Conservation (phyloP, 768 basidiomycete species). For the Hericium alpestre region DNA sequence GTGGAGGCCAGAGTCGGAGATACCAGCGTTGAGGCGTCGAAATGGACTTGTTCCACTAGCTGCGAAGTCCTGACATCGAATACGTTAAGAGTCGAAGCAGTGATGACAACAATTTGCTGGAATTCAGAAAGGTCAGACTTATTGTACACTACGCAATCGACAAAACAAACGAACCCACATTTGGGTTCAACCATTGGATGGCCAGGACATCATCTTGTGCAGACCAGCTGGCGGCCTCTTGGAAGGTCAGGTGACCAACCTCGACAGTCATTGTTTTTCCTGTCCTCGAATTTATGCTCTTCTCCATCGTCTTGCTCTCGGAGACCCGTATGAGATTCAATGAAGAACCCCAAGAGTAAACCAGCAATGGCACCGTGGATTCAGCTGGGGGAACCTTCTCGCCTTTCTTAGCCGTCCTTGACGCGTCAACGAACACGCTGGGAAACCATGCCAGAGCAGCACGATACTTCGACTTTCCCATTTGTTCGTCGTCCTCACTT, state of each 20-base stretch:
- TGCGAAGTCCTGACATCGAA: conserved; percentile 51
- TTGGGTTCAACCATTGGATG: conserved; percentile 79
- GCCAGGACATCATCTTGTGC: conserved; percentile 56
- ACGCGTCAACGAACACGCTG: conserved; percentile 28
- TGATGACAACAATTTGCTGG: conserved; percentile 65
- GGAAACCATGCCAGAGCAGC: conserved; percentile 81
- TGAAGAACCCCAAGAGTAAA: conserved; percentile 74
- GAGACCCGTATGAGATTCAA: conserved; percentile 57
- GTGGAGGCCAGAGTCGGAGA: conserved; percentile 43
- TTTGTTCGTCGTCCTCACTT: conserved; percentile 33
- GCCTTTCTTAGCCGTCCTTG: conserved; percentile 14
- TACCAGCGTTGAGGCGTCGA: conserved; percentile 45
- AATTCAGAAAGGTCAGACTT: neutral
- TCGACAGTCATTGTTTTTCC: conserved; percentile 52
- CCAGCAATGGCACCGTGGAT: conserved; percentile 52
- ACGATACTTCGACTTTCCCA: conserved; percentile 35
- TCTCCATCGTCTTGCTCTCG: conserved; percentile 45
- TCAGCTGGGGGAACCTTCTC: conserved; percentile 11
- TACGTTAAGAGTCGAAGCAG: conserved; percentile 47
- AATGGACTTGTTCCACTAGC: conserved; percentile 51
- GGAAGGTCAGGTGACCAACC: conserved; percentile 54
- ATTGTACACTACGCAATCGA: neutral
- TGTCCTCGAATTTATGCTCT: conserved; percentile 40
- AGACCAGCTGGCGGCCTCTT: conserved; percentile 48
- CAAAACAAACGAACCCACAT: conserved; percentile 50